Evolutionary conservation across 768 basidiomycete species (phyloP).

Genomic region (Lactarius indigo): DNA sequence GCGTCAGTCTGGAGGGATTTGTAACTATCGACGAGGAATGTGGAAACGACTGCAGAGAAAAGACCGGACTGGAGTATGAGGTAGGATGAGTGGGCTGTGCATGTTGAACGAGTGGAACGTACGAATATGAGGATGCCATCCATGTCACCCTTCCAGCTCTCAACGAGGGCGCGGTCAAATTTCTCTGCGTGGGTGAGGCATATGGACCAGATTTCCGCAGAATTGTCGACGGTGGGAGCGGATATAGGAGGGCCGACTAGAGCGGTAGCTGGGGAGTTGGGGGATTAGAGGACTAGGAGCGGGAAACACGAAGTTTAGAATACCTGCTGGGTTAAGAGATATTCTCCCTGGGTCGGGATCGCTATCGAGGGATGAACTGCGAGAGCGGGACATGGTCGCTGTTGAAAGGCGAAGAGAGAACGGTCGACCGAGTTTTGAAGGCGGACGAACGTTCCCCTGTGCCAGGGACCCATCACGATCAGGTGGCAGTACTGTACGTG

Average conservation of each 20-base stretch:
- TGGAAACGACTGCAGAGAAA: conserved; percentile 21
- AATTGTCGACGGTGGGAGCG: not conserved
- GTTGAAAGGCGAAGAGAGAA: not conserved
- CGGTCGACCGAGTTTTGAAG: not conserved
- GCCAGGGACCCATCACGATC: not conserved
- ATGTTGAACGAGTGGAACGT: not conserved
- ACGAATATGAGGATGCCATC: conserved; percentile 27
- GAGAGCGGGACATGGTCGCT: not conserved
- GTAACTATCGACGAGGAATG: conserved; percentile 22
- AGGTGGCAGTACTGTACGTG: not conserved
- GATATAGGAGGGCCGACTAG: not conserved
- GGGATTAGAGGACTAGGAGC: not conserved
- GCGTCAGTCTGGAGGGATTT: conserved; percentile 12
- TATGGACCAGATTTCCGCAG: conserved; percentile 18
- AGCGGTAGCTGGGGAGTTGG: not conserved
- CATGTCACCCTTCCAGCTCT: conserved; percentile 24
- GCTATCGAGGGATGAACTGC: not conserved
- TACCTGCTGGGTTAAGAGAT: not conserved
- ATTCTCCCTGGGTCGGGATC: not conserved
- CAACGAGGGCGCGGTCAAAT: conserved; percentile 17
- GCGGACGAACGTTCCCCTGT: not conserved
- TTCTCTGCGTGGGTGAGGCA: conserved; percentile 19
- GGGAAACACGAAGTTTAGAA: too few relatives aligned
- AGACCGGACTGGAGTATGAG: conserved; percentile 18
- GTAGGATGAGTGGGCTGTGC: not conserved